Conservation (phyloP, 2,329 filamentous ascomycete species). For the Pseudomassariella vexata region DNA sequence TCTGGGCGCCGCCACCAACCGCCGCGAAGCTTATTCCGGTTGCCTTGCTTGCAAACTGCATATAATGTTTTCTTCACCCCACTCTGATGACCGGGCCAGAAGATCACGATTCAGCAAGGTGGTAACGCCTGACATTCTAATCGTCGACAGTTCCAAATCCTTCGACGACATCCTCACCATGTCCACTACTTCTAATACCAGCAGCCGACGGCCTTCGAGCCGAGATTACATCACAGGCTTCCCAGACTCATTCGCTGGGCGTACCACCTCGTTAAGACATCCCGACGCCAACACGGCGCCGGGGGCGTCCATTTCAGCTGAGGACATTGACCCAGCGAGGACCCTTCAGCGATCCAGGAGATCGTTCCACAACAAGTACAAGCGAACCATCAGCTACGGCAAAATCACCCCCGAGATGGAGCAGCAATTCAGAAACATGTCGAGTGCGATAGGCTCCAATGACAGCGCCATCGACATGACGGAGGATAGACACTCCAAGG, state of each 20-base stretch:
- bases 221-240: slow-evolving; percentile 26
- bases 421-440: slow-evolving; percentile 24
- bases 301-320: slow-evolving; percentile 49
- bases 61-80: too few relatives aligned
- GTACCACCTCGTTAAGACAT: slow-evolving; percentile 57
- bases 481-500: slow-evolving; percentile 23
- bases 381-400: slow-evolving; percentile 41
- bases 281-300: slow-evolving; percentile 55
- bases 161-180: too few relatives aligned
- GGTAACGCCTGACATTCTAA: too few relatives aligned
- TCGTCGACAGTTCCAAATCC: too few relatives aligned
- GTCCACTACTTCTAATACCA: slow-evolving; percentile 14
- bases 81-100: too few relatives aligned
- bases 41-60: too few relatives aligned
- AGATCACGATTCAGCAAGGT: too few relatives aligned
- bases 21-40: too few relatives aligned
- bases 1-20: too few relatives aligned
- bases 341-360: slow-evolving; percentile 37
- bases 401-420: slow-evolving; percentile 31
- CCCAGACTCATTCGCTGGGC: slow-evolving; percentile 26
- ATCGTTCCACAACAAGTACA: slow-evolving; percentile 38
- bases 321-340: slow-evolving; percentile 41
- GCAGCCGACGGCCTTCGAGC: slow-evolving; percentile 20
- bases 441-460: slow-evolving; percentile 12
- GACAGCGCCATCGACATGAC: slow-evolving; percentile 15